Conservation (phyloP, 179 eudicot genomes). For the Actinidia polygama region DNA sequence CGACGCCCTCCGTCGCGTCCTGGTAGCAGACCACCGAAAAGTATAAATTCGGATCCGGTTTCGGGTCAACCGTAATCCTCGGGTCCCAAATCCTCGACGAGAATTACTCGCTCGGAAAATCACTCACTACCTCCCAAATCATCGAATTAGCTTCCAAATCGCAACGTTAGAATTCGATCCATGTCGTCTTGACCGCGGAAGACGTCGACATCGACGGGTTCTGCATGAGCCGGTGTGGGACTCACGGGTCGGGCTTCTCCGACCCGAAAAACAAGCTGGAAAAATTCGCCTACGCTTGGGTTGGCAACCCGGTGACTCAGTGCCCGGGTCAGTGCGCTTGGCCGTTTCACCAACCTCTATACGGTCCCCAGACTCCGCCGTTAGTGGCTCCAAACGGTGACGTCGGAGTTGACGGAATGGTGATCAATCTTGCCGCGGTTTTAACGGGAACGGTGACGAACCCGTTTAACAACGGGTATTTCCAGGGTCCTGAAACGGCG, state of each 20-base stretch:
- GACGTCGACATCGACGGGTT: constrained; percentile 25
- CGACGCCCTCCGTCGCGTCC: constrained; percentile 5
- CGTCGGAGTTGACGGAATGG: constrained; percentile 21
- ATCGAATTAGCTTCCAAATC: constrained; percentile 9
- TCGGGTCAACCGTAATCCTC: not conserved
- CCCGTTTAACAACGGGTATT: constrained; percentile 16
- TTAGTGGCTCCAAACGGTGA: constrained; percentile 22
- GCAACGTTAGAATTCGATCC: not conserved
- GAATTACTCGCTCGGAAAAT: constrained; percentile 25
- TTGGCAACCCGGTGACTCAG: constrained; percentile 23
- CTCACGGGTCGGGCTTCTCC: constrained; percentile 19
- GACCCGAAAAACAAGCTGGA: not conserved
- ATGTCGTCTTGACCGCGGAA: constrained; percentile 18
- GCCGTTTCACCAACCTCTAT: not conserved
- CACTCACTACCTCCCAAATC: constrained; percentile 10
- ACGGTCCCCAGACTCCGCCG: constrained; percentile 14
- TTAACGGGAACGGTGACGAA: constrained; percentile 8
- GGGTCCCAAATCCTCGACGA: constrained; percentile 23
- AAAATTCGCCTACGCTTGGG: constrained; percentile 22
- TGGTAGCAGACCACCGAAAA: constrained; percentile 29
- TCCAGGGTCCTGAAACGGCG: not conserved
- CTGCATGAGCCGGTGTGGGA: constrained; percentile 27
- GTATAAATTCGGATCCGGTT: not conserved
- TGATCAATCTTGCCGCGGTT: constrained; percentile 16
- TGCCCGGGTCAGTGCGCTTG: constrained; percentile 17